These are phyloP conservation scores for Phytopythium montanum DNA, from an alignment of 352 stramenopile genomes.

Conservation along the genomic window DNA sequence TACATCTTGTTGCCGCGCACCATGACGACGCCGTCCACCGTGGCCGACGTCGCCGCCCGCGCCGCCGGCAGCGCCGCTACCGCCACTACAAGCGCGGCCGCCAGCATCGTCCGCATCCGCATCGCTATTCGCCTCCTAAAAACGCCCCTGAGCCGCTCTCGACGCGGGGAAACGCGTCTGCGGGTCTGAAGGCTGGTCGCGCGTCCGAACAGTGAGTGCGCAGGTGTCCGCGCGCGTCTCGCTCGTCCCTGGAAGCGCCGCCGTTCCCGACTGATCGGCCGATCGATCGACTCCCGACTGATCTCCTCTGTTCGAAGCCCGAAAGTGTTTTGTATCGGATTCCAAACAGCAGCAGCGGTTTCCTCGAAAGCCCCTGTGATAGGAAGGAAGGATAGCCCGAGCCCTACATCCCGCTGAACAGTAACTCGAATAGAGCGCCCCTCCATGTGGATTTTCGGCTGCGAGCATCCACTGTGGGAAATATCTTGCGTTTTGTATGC, in stretches of 20 bases:
- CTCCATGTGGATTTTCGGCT: no score
- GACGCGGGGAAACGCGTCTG: background rate
- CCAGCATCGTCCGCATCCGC: slow-evolving; percentile 18
- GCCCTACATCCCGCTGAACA: no score
- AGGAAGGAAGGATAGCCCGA: no score
- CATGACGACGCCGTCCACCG: slow-evolving; percentile 51
- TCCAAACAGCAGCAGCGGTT: background rate
- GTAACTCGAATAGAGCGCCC: no score
- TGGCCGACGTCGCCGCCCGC: slow-evolving; percentile 6
- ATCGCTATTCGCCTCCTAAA: slow-evolving; percentile 18
- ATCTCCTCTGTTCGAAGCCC: slow-evolving; percentile 3
- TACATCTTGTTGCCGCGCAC: slow-evolving; percentile 89
- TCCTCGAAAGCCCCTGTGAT: background rate
- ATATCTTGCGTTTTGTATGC: no score
- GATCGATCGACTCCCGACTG: background rate
- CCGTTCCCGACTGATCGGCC: slow-evolving; percentile 7
- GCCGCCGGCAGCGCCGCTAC: slow-evolving; percentile 11
- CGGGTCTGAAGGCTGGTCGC: background rate
- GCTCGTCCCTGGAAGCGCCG: background rate
- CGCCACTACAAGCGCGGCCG: slow-evolving; percentile 6
- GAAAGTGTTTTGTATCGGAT: background rate
- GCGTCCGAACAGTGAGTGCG: background rate
- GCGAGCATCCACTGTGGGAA: no score
- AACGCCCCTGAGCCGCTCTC: background rate
- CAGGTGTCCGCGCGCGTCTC: background rate